These are phyloP conservation scores for Cyberlindnera maritima DNA, from an alignment of 805 yeast genomes.

Conservation along the genomic window DNA sequence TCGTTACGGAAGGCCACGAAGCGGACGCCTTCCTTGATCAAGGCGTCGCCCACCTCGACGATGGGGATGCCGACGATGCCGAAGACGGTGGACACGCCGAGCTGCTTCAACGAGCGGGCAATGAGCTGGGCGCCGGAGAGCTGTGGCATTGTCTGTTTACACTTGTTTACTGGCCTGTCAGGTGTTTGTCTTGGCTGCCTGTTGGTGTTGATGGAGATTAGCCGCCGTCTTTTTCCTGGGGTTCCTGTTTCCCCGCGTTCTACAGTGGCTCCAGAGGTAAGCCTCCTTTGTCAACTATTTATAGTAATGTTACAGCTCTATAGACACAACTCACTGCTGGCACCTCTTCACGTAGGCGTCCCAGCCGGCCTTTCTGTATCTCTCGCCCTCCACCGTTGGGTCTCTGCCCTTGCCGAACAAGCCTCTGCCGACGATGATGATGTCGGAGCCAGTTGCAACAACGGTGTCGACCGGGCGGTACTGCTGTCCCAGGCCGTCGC, in stretches of 20 bases:
- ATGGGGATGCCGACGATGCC: slow-evolving; percentile 79
- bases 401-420: slow-evolving; percentile 92
- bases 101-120: slow-evolving; percentile 42
- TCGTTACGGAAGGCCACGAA: slow-evolving; percentile 67
- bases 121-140: slow-evolving; percentile 44
- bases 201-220: no score
- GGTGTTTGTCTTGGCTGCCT: no score
- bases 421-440: slow-evolving; percentile 98
- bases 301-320: no score
- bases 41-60: slow-evolving; percentile 65
- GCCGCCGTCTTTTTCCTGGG: background rate
- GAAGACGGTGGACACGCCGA: slow-evolving; percentile 57
- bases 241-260: background rate
- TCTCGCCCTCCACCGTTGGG: slow-evolving; percentile 79
- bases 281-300: no score
- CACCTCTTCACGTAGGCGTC: slow-evolving; percentile 63
- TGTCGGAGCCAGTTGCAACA: slow-evolving; percentile 81
- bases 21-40: slow-evolving; percentile 49
- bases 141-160: no score
- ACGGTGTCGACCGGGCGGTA: slow-evolving; percentile 91
- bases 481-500: slow-evolving; percentile 95
- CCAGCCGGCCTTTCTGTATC: slow-evolving; percentile 96
- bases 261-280: background rate
- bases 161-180: no score
- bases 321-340: background rate